Percentiles rank a stretch among this genome's conserved stretches.
phyloP scores from a whole-genome alignment of 768 basidiomycete genomes.

The Pluteus cervinus region DNA sequence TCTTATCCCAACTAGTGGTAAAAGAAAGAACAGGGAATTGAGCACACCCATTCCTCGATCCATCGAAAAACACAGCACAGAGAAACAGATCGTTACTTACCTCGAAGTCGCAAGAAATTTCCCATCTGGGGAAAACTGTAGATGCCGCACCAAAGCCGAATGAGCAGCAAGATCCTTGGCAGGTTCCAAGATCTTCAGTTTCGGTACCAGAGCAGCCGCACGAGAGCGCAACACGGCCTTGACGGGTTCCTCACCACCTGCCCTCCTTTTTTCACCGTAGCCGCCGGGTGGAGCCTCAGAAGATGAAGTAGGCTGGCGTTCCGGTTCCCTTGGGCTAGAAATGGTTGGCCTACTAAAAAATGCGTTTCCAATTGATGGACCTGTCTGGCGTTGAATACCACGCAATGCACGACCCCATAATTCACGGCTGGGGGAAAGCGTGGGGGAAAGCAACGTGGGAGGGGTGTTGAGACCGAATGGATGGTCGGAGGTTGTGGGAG shows the following conservation, averaged over 20 bases:
- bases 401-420: conserved; percentile 9
- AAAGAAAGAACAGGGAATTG: conserved; percentile 2
- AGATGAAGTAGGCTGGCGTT: conserved; percentile 30
- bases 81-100: conserved; percentile 21
- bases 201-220: conserved; percentile 49
- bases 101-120: conserved; percentile 70
- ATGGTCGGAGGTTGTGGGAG: conserved; percentile 3
- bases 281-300: conserved; percentile 17
- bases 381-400: too few species aligned
- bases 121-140: conserved; percentile 76
- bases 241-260: conserved; percentile 24
- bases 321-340: conserved; percentile 15
- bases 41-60: not conserved
- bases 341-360: conserved; percentile 5
- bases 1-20: conserved; percentile 57
- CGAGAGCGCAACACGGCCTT: conserved; percentile 41
- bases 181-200: conserved; percentile 44
- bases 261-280: conserved; percentile 19
- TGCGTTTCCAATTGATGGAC: too few species aligned
- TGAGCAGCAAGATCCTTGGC: conserved; percentile 63
- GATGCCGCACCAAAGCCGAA: conserved; percentile 59
- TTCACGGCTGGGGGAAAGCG: conserved; percentile 7
- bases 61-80: not conserved
- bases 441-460: conserved; percentile 5
- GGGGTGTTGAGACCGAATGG: conserved; percentile 8